Evolutionary conservation across 1,284 basidiomycete species (phyloP), one percentile per base, ranked within the genome.

Genomic region (Tylopilus sp.): DNA sequence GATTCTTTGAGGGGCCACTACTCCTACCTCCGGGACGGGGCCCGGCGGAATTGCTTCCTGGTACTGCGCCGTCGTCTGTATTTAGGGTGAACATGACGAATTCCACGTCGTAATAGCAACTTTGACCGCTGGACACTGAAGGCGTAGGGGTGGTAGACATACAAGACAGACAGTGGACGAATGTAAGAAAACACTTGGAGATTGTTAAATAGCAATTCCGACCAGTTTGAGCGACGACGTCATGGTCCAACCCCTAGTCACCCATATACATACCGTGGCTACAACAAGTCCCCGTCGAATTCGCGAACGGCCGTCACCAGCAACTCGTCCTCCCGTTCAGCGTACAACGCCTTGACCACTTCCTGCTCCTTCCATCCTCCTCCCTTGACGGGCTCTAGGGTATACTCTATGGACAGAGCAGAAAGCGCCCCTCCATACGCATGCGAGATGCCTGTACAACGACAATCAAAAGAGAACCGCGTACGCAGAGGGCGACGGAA

Each of bases 341-440:
- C 67, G 59, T 94, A 96, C 42, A 95, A 51, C 0, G 92, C 91
- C 55, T 77, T 83, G 35, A 96, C 80, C 6, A 86, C 74, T 61
- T 96, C 92, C 33, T 74, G 76, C 66, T 95, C 92, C 33, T 73
- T 69, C 84, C 88, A 93, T 39, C 69, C 71, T 12, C 58, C 56
- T 15, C 62, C 65, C 23, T 59, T 59, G 46, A 79, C 60, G 7
- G 84, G 84, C 6, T 74, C 76, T 19, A 95, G 74, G 1, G 81
- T 83, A 68, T 96, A 95, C 31, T 85, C 75, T 48, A 97, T 84
- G 21, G 89, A 89, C 13, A 97, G 71, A 1, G 93, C 92, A 1
- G 92, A 93, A 6, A 95, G 72, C 0, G 81, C 82, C 9, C 94
- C 94, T n/a, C 92, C 92, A 61, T 97, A 97, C 1, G 92, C 93